Percentiles rank a stretch among this genome's conserved stretches.
Conservation (phyloP, 257 asterid genomes). For the Avicennia marina region DNA sequence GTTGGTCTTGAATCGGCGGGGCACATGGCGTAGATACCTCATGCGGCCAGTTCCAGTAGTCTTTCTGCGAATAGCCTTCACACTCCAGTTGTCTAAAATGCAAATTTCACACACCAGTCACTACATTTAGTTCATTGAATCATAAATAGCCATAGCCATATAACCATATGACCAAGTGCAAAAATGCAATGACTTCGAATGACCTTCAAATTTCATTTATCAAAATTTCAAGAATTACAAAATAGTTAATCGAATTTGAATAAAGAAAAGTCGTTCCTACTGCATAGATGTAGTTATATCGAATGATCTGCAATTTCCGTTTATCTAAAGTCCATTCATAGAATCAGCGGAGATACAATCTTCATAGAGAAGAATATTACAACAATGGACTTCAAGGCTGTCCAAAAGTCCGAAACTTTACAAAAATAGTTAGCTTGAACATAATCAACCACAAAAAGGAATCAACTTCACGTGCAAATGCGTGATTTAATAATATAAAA, state of each 20-base stretch:
- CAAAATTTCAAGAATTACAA: not conserved
- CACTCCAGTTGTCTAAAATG: constrained; percentile 65
- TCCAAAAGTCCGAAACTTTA: too few relatives aligned
- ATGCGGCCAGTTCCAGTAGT: constrained; percentile 74
- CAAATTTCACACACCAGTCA: too few relatives aligned
- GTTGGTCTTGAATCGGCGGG: constrained; percentile 75
- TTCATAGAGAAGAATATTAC: too few relatives aligned
- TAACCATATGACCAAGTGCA: not conserved
- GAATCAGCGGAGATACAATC: too few relatives aligned
- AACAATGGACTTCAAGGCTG: too few relatives aligned
- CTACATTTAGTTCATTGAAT: not conserved
- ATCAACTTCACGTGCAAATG: too few relatives aligned
- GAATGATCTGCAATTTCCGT: too few relatives aligned
- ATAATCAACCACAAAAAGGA: not conserved
- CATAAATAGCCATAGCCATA: not conserved
- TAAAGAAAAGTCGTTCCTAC: too few relatives aligned
- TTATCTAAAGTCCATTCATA: too few relatives aligned
- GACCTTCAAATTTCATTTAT: not conserved
- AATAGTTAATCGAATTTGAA: not conserved
- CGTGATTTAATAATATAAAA: not conserved
- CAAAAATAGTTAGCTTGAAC: not conserved
- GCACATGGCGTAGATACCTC: constrained; percentile 71
- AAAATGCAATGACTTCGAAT: not conserved
- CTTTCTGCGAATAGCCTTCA: constrained; percentile 70
- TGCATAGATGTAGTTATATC: too few relatives aligned